Base-by-base conservation (phyloP, 257 asterid species). In the Knoxia roxburghii region DNA sequence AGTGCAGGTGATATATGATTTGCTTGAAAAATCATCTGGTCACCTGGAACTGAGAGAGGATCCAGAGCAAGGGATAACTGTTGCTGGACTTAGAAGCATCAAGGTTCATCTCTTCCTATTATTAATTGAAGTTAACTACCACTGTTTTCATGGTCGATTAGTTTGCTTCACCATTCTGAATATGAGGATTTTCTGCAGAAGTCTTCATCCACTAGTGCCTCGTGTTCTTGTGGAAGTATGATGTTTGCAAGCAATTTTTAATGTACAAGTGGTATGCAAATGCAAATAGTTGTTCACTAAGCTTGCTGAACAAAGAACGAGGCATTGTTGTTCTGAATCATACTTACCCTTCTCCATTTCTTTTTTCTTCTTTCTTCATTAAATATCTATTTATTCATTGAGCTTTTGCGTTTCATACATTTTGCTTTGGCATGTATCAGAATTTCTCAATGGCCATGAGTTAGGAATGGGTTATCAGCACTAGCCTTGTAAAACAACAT, bases 41-140 rank as follows among this genome's bases (percentile, higher is more conserved):
- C 95, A 92, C 81, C 84, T 92, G 85, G 97, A 92, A 76, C 90
- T 89, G 35, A 84, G 98, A 77, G 98, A 92, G 83, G 96, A 92
- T 71, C 98, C 93, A 37, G 96, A 86, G 77, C 86, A 87, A 78
- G 97, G 98, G 70, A 92, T 92, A 74, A 55, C 79, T 70, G 97
- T 92, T 76, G 90, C 95, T 79, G 98, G 97, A 71, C 95, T 92
- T 51, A 80, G 95, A 82, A 85, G 88, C 67, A 89, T 92, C 75
- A 92, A 85, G 93, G 98, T 86, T 72, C 9, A 17, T 52, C 23
- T 59, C 68, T 64, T 64, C 68, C 29, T 53, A 30, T 26, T 60
- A 45, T 7, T 40, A 53, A 37, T 20, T 21, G 69, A 54, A 27
- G 50, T 61, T 18, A 53, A 40, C 18, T 45, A 14, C 23, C 43